Conservation (phyloP, 1,284 basidiomycete species). For the Leccinum pallidistipes region DNA sequence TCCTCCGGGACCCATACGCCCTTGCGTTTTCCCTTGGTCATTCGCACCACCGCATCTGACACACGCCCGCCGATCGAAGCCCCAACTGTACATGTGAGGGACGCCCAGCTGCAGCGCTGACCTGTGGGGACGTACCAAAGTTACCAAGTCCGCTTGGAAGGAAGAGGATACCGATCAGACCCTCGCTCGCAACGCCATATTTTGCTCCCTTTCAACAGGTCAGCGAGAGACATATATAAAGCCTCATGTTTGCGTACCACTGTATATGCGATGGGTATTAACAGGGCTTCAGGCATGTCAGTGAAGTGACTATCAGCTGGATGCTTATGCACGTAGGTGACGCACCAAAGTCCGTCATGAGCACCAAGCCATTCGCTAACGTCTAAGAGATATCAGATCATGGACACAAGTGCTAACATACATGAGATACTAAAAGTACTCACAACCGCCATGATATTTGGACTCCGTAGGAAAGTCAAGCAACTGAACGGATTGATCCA, state of each 20-base stretch:
- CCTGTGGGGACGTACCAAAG: conserved; percentile 38
- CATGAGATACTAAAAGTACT: conserved; percentile 32
- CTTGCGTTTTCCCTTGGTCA: conserved; percentile 48
- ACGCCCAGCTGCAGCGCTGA: background rate
- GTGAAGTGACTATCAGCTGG: background rate
- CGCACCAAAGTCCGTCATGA: conserved; percentile 50
- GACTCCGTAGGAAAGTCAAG: conserved; percentile 54
- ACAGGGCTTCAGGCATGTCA: conserved; percentile 36
- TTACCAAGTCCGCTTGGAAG: conserved; percentile 62
- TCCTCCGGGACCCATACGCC: conserved; percentile 60
- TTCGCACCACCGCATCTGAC: conserved; percentile 51
- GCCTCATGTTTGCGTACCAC: conserved; percentile 31
- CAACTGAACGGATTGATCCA: conserved; percentile 62
- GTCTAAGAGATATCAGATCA: conserved; percentile 35
- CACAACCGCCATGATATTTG: conserved; percentile 57
- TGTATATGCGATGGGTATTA: conserved; percentile 36
- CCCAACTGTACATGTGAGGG: conserved; percentile 40
- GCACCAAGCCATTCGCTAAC: conserved; percentile 37
- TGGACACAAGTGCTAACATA: background rate
- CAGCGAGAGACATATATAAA: conserved; percentile 1
- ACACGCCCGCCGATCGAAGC: conserved; percentile 51
- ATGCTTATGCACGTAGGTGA: conserved; percentile 20
- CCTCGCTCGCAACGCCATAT: conserved; percentile 60
- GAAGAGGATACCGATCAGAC: conserved; percentile 60
- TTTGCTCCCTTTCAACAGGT: conserved; percentile 43